Percentiles rank a stretch among this genome's conserved stretches.
Conservation (phyloP, 192 early-diverging fungal species). For the Diversispora epigaea region DNA sequence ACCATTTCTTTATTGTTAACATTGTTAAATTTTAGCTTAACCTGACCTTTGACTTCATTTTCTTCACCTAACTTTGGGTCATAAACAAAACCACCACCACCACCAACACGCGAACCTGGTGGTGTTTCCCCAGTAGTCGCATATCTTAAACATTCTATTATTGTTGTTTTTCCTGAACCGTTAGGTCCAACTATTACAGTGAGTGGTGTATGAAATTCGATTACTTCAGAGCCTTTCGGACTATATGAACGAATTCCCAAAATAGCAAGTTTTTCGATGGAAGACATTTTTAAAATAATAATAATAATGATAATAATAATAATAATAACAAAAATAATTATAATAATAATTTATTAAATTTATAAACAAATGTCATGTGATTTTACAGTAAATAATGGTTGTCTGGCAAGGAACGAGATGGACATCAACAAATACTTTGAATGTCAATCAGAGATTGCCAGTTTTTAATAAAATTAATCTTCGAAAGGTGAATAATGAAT, state of each 20-base stretch:
- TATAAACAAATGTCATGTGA: no score
- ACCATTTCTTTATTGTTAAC: conserved; percentile 69
- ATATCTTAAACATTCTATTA: conserved; percentile 97
- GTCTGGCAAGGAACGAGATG: conserved; percentile 12
- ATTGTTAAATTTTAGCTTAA: conserved; percentile 82
- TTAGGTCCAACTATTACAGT: conserved; percentile 96
- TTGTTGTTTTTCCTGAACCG: conserved; percentile 96
- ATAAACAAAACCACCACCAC: conserved; percentile 86
- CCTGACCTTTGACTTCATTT: conserved; percentile 86
- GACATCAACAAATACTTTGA: background rate
- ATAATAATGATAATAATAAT: no score
- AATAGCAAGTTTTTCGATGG: conserved; percentile 53
- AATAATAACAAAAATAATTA: no score
- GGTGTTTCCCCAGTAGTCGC: conserved; percentile 89
- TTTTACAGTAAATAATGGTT: background rate
- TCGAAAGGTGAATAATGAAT: background rate
- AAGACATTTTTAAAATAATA: conserved; percentile 31
- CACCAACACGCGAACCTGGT: conserved; percentile 81
- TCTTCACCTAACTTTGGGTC: conserved; percentile 83
- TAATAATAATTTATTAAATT: no score
- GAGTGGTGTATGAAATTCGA: conserved; percentile 86
- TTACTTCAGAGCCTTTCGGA: conserved; percentile 65
- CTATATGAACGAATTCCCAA: conserved; percentile 92
- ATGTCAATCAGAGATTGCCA: conserved; percentile 1
- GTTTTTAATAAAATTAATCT: background rate